Conservation (phyloP, 2,329 filamentous ascomycete genomes). For the Orbilia oligospora region DNA sequence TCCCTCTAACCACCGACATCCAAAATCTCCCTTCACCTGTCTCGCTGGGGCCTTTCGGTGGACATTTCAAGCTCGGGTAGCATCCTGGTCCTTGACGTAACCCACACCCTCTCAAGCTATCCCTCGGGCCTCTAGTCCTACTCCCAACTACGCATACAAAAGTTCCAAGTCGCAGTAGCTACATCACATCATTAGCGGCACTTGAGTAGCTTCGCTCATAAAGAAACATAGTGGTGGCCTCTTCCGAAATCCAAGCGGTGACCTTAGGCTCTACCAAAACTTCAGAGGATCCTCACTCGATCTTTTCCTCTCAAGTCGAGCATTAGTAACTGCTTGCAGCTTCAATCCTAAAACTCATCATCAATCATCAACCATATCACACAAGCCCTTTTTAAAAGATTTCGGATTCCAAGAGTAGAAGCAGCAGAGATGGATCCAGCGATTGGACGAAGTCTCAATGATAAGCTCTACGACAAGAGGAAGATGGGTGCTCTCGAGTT, state of each 20-base stretch:
- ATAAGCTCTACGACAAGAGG: conserved; percentile 98
- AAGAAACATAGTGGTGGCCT: conserved; percentile 36
- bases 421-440: conserved; percentile 80
- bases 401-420: conserved; percentile 32
- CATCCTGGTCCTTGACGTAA: conserved; percentile 32
- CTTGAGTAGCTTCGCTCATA: conserved; percentile 7
- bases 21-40: conserved; percentile 2
- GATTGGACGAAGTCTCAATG: conserved; percentile 91
- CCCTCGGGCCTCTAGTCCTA: conserved; percentile 1
- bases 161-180: neutral
- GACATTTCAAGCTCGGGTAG: conserved; percentile 14
- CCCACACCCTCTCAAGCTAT: neutral
- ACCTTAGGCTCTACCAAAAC: conserved; percentile 43
- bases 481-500: conserved; percentile 97
- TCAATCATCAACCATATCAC: conserved; percentile 13
- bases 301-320: conserved; percentile 36
- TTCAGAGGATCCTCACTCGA: conserved; percentile 17
- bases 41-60: neutral
- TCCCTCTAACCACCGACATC: neutral
- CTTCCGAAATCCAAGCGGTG: conserved; percentile 41
- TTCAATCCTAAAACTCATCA: conserved; percentile 16
- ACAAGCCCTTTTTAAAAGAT: conserved; percentile 5
- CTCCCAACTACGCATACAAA: conserved; percentile 5
- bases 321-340: conserved; percentile 16
- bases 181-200: neutral